phyloP scores from a whole-genome alignment of 106 monocot species.

The Dioscorea dumetorum region DNA sequence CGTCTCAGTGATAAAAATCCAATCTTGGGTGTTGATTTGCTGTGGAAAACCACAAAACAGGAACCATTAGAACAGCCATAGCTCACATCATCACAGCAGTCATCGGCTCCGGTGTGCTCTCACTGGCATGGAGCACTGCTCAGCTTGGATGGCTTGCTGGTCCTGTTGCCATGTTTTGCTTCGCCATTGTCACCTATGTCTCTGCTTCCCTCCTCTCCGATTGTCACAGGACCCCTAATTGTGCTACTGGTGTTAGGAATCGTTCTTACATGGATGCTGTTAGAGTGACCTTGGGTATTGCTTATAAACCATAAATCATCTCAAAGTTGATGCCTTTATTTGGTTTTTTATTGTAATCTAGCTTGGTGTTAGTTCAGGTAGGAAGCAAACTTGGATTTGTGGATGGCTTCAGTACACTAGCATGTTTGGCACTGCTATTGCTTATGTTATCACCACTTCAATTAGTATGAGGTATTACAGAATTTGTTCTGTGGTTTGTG shows the following conservation, averaged over 20 bases:
- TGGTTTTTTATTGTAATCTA: conserved; percentile 1
- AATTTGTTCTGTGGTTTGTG: too few relatives aligned
- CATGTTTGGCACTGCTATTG: conserved; percentile 43
- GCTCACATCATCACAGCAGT: conserved; percentile 37
- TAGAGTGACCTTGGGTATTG: conserved; percentile 39
- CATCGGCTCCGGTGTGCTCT: conserved; percentile 33
- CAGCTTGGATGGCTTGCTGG: conserved; percentile 56
- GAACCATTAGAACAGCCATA: conserved; percentile 16
- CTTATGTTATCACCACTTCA: conserved; percentile 54
- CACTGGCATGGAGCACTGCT: conserved; percentile 32
- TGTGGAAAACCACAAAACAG: neutral
- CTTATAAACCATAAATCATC: neutral
- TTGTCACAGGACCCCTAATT: conserved; percentile 57
- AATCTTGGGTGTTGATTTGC: neutral
- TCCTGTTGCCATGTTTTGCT: conserved; percentile 40
- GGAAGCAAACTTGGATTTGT: conserved; percentile 40
- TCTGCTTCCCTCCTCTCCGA: conserved; percentile 65
- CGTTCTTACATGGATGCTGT: conserved; percentile 69
- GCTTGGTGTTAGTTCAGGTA: conserved; percentile 32
- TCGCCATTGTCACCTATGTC: conserved; percentile 60
- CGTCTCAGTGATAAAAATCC: neutral
- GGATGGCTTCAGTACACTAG: conserved; percentile 46
- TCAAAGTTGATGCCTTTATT: neutral
- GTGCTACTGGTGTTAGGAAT: conserved; percentile 52
- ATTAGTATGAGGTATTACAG: conserved; percentile 45